Conservation (phyloP, 176 grass and related monocot species). For the Coix lacrymajobi region DNA sequence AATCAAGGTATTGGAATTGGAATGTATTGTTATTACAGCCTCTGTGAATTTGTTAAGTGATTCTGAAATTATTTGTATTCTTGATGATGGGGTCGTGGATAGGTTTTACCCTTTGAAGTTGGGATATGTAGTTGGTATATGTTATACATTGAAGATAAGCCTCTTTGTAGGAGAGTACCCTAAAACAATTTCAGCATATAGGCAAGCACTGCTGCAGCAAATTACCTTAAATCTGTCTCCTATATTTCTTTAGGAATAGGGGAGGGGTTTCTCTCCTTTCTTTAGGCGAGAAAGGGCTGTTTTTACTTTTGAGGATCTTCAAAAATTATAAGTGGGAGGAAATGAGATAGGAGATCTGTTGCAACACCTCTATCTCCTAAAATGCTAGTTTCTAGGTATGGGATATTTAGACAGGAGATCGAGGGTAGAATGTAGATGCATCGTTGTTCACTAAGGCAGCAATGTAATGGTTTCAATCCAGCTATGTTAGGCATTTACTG, state of each 20-base stretch:
- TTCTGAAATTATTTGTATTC: background rate
- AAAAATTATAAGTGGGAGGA: background rate
- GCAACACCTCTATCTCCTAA: background rate
- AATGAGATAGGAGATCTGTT: background rate
- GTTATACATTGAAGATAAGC: background rate
- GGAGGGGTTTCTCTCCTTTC: background rate
- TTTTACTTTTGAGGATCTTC: background rate
- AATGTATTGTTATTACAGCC: background rate
- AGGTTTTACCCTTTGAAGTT: background rate
- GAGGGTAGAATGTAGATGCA: background rate
- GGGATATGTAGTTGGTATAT: background rate
- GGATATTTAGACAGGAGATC: background rate
- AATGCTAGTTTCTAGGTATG: background rate
- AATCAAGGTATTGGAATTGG: background rate
- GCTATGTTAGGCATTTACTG: background rate
- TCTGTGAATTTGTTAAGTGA: background rate
- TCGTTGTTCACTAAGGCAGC: background rate
- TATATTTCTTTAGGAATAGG: background rate
- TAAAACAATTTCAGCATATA: background rate
- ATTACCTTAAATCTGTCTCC: background rate
- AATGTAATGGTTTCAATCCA: background rate
- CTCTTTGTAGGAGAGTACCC: background rate
- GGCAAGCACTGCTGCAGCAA: background rate
- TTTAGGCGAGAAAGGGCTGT: background rate
- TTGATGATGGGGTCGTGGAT: background rate